Conservation (phyloP, 352 stramenopile species). For the Globisporangium uncinulatum region DNA sequence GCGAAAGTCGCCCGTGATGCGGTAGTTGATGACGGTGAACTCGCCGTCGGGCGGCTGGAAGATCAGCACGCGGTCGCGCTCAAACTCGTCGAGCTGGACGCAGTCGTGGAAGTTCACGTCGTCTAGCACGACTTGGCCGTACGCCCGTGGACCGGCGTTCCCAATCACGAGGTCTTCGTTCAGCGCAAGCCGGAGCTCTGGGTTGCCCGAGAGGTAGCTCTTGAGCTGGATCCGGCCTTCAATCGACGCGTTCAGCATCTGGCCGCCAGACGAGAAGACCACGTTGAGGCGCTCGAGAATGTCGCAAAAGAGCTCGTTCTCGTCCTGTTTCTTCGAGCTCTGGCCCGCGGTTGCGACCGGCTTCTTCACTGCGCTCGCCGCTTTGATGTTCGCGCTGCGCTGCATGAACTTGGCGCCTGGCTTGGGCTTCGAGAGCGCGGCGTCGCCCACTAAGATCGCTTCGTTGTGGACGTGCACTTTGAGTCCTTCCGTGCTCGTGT, state of each 20-base stretch:
- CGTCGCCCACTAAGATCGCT: constrained; percentile 91
- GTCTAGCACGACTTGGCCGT: constrained; percentile 93
- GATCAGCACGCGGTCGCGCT: constrained; percentile 81
- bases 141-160: constrained; percentile 66
- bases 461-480: constrained; percentile 99
- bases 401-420: constrained; percentile 87
- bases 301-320: constrained; percentile 99
- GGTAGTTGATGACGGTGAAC: constrained; percentile 96
- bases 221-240: constrained; percentile 99
- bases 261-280: constrained; percentile 94
- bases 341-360: constrained; percentile 69
- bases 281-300: constrained; percentile 98
- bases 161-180: constrained; percentile 98
- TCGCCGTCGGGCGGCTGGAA: constrained; percentile 81
- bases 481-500: constrained; percentile 96
- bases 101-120: constrained; percentile 99
- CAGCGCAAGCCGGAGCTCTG: constrained; percentile 93
- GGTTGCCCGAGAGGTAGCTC: constrained; percentile 97
- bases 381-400: constrained; percentile 72
- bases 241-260: constrained; percentile 97
- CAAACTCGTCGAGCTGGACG: constrained; percentile 96
- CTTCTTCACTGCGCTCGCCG: constrained; percentile 86
- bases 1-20: constrained; percentile 96
- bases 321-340: constrained; percentile 76
- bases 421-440: constrained; percentile 82